These are phyloP conservation scores for Aspergillus bertholletiae DNA, from an alignment of 495 filamentous ascomycete genomes.

Conservation along the genomic window DNA sequence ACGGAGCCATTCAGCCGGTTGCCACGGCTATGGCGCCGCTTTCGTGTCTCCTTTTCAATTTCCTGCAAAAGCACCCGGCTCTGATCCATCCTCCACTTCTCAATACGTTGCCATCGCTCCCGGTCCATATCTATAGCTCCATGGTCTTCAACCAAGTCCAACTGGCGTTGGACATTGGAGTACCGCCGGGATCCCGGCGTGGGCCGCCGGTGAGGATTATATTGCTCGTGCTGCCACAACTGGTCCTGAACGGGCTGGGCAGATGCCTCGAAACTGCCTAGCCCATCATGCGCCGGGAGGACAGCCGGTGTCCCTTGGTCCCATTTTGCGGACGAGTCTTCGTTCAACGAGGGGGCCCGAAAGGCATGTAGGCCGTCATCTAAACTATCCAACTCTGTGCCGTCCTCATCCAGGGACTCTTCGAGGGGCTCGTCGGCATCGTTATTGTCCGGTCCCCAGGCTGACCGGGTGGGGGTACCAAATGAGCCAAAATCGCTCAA, in stretches of 20 bases:
- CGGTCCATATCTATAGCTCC: slow-evolving; percentile 51
- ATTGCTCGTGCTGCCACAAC: slow-evolving; percentile 79
- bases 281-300: slow-evolving; percentile 85
- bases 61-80: slow-evolving; percentile 80
- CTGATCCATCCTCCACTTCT: slow-evolving; percentile 89
- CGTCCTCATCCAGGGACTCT: slow-evolving; percentile 61
- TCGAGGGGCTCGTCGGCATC: slow-evolving; percentile 45
- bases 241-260: slow-evolving; percentile 64
- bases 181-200: slow-evolving; percentile 37
- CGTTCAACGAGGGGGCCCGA: slow-evolving; percentile 58
- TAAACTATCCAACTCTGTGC: slow-evolving; percentile 77
- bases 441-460: slow-evolving; percentile 46
- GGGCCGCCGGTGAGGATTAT: slow-evolving; percentile 61
- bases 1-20: slow-evolving; percentile 27
- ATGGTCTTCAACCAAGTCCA: slow-evolving; percentile 63
- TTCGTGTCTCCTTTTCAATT: slow-evolving; percentile 79
- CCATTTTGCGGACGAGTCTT: slow-evolving; percentile 40
- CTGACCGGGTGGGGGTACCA: slow-evolving; percentile 55
- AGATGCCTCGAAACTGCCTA: slow-evolving; percentile 73
- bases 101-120: slow-evolving; percentile 77
- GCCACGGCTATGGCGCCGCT: slow-evolving; percentile 41
- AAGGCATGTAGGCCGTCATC: slow-evolving; percentile 89
- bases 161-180: slow-evolving; percentile 59
- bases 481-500: slow-evolving; percentile 86
- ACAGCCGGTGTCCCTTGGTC: slow-evolving; percentile 58